Evolutionary conservation across 2,329 filamentous ascomycete genomes (phyloP), one percentile per base, ranked within the genome.

Genomic region (Lizonia empirigonia): DNA sequence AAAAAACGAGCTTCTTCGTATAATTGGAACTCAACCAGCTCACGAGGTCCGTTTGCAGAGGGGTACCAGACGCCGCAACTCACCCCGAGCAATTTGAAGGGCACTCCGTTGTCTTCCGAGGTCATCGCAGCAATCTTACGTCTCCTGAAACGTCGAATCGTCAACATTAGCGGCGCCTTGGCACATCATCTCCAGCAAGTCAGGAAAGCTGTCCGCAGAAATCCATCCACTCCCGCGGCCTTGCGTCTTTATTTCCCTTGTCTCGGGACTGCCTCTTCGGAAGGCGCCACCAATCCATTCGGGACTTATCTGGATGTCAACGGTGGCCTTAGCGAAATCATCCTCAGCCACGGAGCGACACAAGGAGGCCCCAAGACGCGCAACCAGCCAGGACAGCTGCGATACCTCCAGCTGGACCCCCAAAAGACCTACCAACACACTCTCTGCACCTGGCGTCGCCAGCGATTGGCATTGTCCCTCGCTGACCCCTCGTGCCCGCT

Each of bases 271-370:
- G 55, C 60, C 56, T 59, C 58, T 59, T 56, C 53, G 45, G 56
- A 49, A 44, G 52, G 57, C 60, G 63, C 60, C 57, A 65, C 62
- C 24, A 55, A 54, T 33, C 32, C 29, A 54, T 61, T 58, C 55
- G 54, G 51, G 55, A 56, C 44, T 50, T 60, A 50, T 58, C 56
- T 44, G 47, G 56, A 65, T 58, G 55, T 59, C 60, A 63, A 69
- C 65, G 60, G 66, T 69, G 64, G 62, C 59, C 67, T 68, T 70
- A 68, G 64, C 69, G 63, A 65, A 62, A 64, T 63, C 61, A 64
- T 60, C 58, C 61, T 53, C 44, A 39, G 59, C 64, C 67, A 68
- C 70, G 63, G 54, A 61, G 55, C 50, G 33, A 50, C 38, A 53
- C 55, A 40, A 51, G 44, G 56, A 56, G 48, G 50, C 44, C 53